Evolutionary conservation across 768 basidiomycete genomes (phyloP).

Genomic region (Mycena galopus): DNA sequence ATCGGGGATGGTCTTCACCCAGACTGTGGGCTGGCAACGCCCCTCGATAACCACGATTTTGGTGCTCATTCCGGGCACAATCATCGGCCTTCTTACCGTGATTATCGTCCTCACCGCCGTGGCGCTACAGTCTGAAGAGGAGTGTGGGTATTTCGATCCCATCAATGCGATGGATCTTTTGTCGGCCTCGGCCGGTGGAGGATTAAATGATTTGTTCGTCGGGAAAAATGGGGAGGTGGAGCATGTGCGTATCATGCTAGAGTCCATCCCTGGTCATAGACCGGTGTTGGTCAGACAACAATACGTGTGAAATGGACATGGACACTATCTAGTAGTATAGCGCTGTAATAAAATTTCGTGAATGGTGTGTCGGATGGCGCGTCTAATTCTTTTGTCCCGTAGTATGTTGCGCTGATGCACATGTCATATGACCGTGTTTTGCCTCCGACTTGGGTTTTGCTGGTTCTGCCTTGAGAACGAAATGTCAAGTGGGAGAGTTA

Average conservation of each 20-base stretch:
- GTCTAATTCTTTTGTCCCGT: too few species aligned
- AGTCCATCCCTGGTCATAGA: too few species aligned
- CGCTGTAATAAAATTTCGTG: too few species aligned
- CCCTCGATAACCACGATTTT: neutral
- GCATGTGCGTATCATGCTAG: neutral
- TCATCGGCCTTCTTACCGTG: neutral
- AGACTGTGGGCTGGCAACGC: neutral
- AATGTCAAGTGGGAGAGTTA: too few species aligned
- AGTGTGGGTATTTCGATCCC: neutral
- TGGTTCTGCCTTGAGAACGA: too few species aligned
- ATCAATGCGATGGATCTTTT: neutral
- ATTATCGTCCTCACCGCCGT: neutral
- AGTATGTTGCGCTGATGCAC: too few species aligned
- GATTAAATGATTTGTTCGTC: neutral
- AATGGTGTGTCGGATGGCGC: too few species aligned
- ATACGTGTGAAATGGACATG: too few species aligned
- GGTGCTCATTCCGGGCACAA: neutral
- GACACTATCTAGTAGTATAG: too few species aligned
- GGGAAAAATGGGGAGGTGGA: neutral
- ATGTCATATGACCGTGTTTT: too few species aligned
- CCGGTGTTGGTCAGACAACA: too few species aligned
- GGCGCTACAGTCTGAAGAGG: neutral
- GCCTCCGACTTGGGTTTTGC: too few species aligned
- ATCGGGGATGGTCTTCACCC: neutral
- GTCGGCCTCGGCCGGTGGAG: neutral